Percentiles rank a stretch among this genome's conserved stretches.
phyloP scores from a whole-genome alignment of 495 filamentous ascomycete species.

The Hypoxylon intermedium region DNA sequence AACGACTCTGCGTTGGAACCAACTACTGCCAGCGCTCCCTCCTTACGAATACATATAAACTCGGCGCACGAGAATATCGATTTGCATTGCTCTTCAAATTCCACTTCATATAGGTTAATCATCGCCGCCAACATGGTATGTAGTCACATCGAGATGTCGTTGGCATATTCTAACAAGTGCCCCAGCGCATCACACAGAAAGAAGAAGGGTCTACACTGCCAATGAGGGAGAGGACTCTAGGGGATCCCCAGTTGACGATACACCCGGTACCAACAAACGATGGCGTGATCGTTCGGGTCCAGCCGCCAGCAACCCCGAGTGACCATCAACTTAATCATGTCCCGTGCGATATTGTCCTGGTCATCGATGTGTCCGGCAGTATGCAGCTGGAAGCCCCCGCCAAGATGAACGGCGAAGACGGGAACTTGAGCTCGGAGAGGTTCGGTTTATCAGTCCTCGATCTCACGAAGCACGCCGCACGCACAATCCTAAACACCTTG shows the following conservation, averaged over 20 bases:
- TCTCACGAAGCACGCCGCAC: constrained; percentile 55
- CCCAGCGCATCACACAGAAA: background rate
- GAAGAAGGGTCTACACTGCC: background rate
- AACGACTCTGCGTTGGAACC: too few species aligned
- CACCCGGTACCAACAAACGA: constrained; percentile 40
- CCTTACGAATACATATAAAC: too few species aligned
- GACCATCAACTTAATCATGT: constrained; percentile 33
- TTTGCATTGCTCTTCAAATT: too few species aligned
- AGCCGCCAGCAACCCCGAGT: constrained; percentile 43
- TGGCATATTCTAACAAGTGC: constrained; percentile 3
- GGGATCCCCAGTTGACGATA: constrained; percentile 32
- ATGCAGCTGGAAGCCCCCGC: constrained; percentile 47
- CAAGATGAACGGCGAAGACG: constrained; percentile 36
- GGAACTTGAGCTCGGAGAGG: constrained; percentile 30
- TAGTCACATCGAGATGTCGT: background rate
- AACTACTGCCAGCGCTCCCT: too few species aligned
- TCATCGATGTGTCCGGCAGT: constrained; percentile 55
- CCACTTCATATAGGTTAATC: too few species aligned
- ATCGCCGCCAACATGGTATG: constrained; percentile 19
- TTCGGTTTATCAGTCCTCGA: constrained; percentile 52
- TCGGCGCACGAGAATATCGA: too few species aligned
- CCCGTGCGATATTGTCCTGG: constrained; percentile 56
- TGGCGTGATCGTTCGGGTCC: constrained; percentile 49
- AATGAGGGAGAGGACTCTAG: background rate
- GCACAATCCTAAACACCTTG: constrained; percentile 52